These are phyloP conservation scores for Solanum neorickii DNA, from an alignment of 257 asterid genomes.

Conservation along the genomic window DNA sequence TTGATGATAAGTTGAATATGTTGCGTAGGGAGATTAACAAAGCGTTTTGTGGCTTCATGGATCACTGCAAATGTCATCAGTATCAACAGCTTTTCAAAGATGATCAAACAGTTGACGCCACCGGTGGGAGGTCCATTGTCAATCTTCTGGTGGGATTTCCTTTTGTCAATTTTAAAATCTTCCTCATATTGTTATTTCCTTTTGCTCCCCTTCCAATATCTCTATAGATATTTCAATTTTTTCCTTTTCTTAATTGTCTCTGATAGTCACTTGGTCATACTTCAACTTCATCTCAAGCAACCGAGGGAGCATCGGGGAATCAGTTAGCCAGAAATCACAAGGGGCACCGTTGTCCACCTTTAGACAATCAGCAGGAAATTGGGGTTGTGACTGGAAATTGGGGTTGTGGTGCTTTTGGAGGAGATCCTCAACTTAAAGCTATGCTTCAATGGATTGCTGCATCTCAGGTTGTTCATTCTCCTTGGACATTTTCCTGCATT, in stretches of 20 bases:
- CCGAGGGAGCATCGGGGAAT: background rate
- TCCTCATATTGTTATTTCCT: background rate
- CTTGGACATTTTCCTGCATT: background rate
- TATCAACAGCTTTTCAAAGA: conserved; percentile 8
- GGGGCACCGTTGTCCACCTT: background rate
- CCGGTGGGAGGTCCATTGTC: background rate
- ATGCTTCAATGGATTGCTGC: conserved; percentile 89
- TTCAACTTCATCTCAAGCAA: conserved; percentile 13
- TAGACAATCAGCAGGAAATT: conserved; percentile 12
- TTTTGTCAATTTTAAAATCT: background rate
- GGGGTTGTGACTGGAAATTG: conserved; percentile 90
- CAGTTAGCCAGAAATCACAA: background rate
- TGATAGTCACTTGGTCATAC: conserved; percentile 13
- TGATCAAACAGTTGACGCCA: background rate
- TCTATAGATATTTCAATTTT: background rate
- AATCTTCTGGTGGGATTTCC: conserved; percentile 7
- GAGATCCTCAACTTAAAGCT: conserved; percentile 82
- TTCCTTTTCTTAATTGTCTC: background rate
- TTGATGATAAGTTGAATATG: background rate
- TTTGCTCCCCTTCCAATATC: background rate
- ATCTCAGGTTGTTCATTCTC: conserved; percentile 39
- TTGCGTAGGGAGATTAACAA: conserved; percentile 54
- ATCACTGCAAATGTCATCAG: conserved; percentile 22
- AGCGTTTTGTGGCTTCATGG: conserved; percentile 71
- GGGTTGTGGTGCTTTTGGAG: conserved; percentile 98